A percentile compares a stretch with the other conserved stretches of the same genome.
Evolutionary conservation across 2,329 filamentous ascomycete species (phyloP).

Genomic region (Sporothrix luriei): DNA sequence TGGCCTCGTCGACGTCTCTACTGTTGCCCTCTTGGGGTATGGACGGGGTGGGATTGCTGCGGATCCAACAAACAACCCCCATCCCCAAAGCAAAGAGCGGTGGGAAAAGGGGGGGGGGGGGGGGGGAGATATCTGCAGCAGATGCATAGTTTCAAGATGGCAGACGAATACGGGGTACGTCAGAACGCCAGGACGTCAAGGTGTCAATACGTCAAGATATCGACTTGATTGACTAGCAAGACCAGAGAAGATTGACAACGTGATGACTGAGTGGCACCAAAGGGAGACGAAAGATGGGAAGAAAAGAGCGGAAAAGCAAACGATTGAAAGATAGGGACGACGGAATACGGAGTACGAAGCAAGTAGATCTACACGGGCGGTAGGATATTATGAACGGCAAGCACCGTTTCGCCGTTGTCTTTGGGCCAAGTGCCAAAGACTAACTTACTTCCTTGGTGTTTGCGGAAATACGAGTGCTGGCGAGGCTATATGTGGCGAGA

Average conservation of each 20-base stretch:
- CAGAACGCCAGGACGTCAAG: not conserved
- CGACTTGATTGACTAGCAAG: not conserved
- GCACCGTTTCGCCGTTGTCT: not conserved
- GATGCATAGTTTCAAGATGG: not conserved
- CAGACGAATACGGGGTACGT: not conserved
- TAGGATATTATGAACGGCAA: not conserved
- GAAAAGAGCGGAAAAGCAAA: not conserved
- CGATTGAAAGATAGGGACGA: not conserved
- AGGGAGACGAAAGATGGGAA: not conserved
- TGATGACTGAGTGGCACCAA: slow-evolving; percentile 13
- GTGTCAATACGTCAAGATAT: not conserved
- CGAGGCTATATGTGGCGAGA: slow-evolving; percentile 19
- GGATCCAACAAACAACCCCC: slow-evolving; percentile 3
- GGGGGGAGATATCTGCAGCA: too few species aligned
- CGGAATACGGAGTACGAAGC: not conserved
- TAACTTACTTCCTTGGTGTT: not conserved
- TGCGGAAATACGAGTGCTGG: slow-evolving; percentile 14
- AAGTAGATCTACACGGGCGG: not conserved
- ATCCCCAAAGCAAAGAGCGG: slow-evolving; percentile 20
- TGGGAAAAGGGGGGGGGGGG: slow-evolving; percentile 16
- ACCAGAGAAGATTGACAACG: not conserved
- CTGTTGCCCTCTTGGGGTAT: too few species aligned
- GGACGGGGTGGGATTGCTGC: not conserved
- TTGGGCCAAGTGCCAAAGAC: not conserved
- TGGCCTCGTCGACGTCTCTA: not conserved